A percentile compares a stretch with the other conserved stretches of the same genome.
Conservation (phyloP, 352 stramenopile genomes). For the Phytophthora fragariaefolia region DNA sequence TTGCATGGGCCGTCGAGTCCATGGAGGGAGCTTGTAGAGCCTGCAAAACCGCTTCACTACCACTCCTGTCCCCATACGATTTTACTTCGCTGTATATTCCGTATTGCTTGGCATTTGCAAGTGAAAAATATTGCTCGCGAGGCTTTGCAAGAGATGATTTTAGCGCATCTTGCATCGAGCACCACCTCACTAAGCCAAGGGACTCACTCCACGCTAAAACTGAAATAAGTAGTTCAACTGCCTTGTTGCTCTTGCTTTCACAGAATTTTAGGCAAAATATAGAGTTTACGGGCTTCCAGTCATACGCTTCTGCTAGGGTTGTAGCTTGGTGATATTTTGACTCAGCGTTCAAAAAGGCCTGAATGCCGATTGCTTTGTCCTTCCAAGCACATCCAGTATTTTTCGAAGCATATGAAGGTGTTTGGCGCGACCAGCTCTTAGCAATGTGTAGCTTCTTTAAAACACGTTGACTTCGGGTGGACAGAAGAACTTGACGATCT, state of each 20-base stretch:
- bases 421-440: slow-evolving; percentile 23
- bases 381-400: slow-evolving; percentile 3
- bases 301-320: neutral
- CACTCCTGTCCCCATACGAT: slow-evolving; percentile 16
- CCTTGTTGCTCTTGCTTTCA: neutral
- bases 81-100: slow-evolving; percentile 19
- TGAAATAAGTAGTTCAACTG: slow-evolving; percentile 9
- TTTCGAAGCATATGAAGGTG: slow-evolving; percentile 3
- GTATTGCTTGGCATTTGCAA: slow-evolving; percentile 13
- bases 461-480: slow-evolving; percentile 39
- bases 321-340: slow-evolving; percentile 1
- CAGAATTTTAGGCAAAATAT: slow-evolving; percentile 15
- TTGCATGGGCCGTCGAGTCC: neutral
- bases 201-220: slow-evolving; percentile 17
- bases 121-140: slow-evolving; percentile 23
- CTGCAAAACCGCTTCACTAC: slow-evolving; percentile 8
- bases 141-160: neutral
- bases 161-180: slow-evolving; percentile 5
- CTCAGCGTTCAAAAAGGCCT: slow-evolving; percentile 20
- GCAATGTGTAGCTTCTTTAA: slow-evolving; percentile 47
- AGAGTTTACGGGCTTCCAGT: slow-evolving; percentile 29
- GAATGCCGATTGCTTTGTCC: neutral
- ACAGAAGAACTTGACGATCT: slow-evolving; percentile 44
- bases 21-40: neutral
- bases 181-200: slow-evolving; percentile 21